Conservation (phyloP, 2,329 filamentous ascomycete genomes). For the Pseudogymnoascus sp. region DNA sequence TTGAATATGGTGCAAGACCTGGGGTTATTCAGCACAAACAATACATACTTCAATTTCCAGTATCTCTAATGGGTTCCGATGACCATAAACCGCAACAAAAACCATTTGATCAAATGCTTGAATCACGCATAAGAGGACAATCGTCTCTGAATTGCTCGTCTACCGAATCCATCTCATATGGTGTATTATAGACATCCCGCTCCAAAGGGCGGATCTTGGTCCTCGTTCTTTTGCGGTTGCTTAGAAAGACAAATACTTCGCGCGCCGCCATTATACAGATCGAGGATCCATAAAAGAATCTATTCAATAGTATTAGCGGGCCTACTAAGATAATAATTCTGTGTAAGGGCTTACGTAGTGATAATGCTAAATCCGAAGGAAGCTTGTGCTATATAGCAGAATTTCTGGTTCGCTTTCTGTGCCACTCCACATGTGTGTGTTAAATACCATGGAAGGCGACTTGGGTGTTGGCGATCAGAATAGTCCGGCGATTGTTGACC, state of each 20-base stretch:
- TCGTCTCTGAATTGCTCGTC: neutral
- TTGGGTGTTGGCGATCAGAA: neutral
- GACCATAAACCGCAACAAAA: neutral
- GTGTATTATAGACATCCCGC: neutral
- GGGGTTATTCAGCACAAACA: neutral
- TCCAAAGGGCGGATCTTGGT: neutral
- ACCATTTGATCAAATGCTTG: neutral
- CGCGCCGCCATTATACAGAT: neutral
- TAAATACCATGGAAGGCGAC: neutral
- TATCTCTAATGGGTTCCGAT: neutral
- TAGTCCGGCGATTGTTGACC: neutral
- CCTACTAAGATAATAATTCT: neutral
- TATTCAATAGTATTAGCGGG: neutral
- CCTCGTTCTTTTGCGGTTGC: neutral
- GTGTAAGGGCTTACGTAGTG: neutral
- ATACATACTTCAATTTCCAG: neutral
- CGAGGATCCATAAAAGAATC: neutral
- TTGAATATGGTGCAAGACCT: neutral
- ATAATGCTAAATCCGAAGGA: neutral
- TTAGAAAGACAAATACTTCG: neutral
- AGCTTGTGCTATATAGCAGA: neutral
- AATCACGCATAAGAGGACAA: neutral
- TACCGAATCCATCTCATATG: neutral
- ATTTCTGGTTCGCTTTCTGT: neutral
- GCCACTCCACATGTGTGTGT: neutral